Conservation (phyloP, 2,329 filamentous ascomycete genomes). For the Nothophoma quercina region DNA sequence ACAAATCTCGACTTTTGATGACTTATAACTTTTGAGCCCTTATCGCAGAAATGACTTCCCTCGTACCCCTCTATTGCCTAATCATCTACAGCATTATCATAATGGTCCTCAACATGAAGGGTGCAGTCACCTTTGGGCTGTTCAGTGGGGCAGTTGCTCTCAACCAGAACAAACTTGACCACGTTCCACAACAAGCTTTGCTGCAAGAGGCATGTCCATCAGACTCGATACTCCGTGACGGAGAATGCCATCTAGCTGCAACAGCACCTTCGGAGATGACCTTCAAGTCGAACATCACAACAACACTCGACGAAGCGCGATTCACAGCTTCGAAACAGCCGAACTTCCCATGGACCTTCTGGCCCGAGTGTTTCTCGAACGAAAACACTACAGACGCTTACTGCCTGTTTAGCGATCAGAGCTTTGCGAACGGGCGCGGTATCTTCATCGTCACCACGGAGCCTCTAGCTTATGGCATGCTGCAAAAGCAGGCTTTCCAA, state of each 20-base stretch:
- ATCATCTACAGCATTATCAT: conserved; percentile 13
- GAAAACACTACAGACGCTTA: conserved; percentile 35
- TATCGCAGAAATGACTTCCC: conserved; percentile 13
- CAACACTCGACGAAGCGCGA: conserved; percentile 34
- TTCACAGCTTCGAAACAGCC: conserved; percentile 23
- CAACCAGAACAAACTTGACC: conserved; percentile 28
- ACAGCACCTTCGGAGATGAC: conserved; percentile 16
- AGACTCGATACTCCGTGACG: conserved; percentile 30
- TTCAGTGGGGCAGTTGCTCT: conserved; percentile 34
- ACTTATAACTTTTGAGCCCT: neutral
- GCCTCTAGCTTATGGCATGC: conserved; percentile 35
- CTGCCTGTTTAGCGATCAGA: conserved; percentile 42
- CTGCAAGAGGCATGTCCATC: conserved; percentile 36
- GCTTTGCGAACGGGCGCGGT: conserved; percentile 42
- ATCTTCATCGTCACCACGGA: conserved; percentile 42
- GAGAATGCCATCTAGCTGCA: conserved; percentile 30
- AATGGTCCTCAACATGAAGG: conserved; percentile 32
- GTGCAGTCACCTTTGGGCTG: conserved; percentile 27
- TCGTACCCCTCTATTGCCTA: conserved; percentile 15
- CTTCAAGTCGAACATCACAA: conserved; percentile 31
- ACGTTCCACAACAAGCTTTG: conserved; percentile 30
- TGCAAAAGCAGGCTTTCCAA: conserved; percentile 40
- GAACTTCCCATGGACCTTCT: conserved; percentile 44
- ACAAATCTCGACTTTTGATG: neutral
- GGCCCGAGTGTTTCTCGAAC: conserved; percentile 43